A percentile compares a stretch with the other conserved stretches of the same genome.
These are phyloP conservation scores for Boletus vinaceobasis DNA, from an alignment of 768 basidiomycete genomes.

Conservation along the genomic window DNA sequence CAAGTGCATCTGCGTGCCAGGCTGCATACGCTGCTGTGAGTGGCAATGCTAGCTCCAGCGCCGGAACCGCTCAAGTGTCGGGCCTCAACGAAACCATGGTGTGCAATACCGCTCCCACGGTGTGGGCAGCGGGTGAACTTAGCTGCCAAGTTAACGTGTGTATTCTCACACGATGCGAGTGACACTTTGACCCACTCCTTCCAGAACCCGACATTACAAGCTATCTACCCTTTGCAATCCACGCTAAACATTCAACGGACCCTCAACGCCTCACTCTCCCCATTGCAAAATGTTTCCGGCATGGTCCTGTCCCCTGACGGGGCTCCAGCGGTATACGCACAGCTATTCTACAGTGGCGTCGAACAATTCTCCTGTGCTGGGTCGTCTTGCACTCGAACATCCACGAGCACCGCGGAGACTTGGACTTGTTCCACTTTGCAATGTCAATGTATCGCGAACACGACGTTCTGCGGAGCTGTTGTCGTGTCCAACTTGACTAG, in stretches of 20 bases:
- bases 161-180: conserved; percentile 10
- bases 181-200: background rate
- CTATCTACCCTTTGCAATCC: conserved; percentile 65
- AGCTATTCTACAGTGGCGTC: conserved; percentile 74
- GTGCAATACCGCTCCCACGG: conserved; percentile 66
- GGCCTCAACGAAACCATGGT: conserved; percentile 62
- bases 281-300: conserved; percentile 38
- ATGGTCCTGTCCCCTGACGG: conserved; percentile 41
- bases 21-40: conserved; percentile 48
- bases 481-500: conserved; percentile 46
- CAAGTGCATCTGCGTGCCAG: conserved; percentile 63
- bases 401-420: conserved; percentile 38
- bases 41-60: conserved; percentile 32
- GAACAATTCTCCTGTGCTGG: conserved; percentile 89
- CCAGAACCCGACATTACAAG: conserved; percentile 83
- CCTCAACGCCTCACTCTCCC: conserved; percentile 64
- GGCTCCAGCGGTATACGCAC: conserved; percentile 59
- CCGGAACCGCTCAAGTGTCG: conserved; percentile 23
- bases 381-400: conserved; percentile 61
- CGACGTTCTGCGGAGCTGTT: conserved; percentile 72
- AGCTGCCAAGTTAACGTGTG: conserved; percentile 80
- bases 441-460: conserved; percentile 68
- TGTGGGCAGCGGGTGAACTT: conserved; percentile 79
- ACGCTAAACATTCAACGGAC: conserved; percentile 79
- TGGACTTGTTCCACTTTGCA: conserved; percentile 74